phyloP scores from a whole-genome alignment of 1,284 basidiomycete species.

The Cystobasidiaceae sp. region DNA sequence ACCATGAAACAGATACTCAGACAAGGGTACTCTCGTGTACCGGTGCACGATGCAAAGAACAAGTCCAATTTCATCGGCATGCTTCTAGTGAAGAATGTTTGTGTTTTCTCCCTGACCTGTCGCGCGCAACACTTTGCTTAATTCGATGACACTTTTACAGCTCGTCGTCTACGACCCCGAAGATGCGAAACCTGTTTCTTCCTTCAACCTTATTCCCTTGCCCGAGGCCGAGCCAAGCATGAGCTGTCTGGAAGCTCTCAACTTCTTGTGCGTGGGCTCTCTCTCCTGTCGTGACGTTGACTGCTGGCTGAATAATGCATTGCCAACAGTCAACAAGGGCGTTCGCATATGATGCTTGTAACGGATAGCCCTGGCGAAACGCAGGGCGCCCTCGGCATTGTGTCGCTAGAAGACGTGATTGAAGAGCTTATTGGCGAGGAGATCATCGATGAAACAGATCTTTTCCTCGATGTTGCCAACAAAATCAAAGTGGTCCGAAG shows the following conservation, averaged over 20 bases:
- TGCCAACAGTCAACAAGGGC: conserved; percentile 68
- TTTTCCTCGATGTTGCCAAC: conserved; percentile 41
- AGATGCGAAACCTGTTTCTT: conserved; percentile 51
- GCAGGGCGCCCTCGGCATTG: conserved; percentile 48
- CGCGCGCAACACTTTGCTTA: neutral
- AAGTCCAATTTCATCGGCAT: conserved; percentile 77
- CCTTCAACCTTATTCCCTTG: conserved; percentile 57
- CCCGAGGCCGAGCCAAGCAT: conserved; percentile 84
- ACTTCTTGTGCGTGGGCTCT: conserved; percentile 51
- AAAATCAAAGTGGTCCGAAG: conserved; percentile 41
- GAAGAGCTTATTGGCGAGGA: conserved; percentile 63
- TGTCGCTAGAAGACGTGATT: conserved; percentile 52
- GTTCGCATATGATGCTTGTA: conserved; percentile 84
- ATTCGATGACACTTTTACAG: conserved; percentile 48
- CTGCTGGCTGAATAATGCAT: conserved; percentile 43
- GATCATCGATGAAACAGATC: conserved; percentile 37
- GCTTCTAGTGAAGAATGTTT: conserved; percentile 53
- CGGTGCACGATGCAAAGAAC: conserved; percentile 73
- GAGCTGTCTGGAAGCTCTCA: conserved; percentile 65
- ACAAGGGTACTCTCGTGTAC: conserved; percentile 85
- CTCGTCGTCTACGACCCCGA: conserved; percentile 86
- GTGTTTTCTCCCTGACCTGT: neutral
- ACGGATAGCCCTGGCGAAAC: conserved; percentile 58
- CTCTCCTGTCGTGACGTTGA: neutral
- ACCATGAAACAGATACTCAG: conserved; percentile 50